Evolutionary conservation across 2,329 filamentous ascomycete species (phyloP).

Genomic region (Iodosphaeria phyllophila): DNA sequence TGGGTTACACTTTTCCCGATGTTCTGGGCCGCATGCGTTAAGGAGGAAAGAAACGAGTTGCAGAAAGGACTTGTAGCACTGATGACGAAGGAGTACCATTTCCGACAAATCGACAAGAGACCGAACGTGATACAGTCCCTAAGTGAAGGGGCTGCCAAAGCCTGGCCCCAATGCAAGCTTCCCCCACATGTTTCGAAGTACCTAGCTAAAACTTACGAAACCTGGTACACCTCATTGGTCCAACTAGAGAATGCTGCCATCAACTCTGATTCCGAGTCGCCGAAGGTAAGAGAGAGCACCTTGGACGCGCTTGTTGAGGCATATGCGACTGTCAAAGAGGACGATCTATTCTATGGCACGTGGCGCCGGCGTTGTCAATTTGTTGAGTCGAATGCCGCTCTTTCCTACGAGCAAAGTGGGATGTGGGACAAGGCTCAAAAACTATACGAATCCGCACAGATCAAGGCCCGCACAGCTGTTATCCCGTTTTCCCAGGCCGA

Average conservation of each 20-base stretch:
- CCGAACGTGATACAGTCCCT: conserved; percentile 92
- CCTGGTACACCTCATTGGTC: conserved; percentile 87
- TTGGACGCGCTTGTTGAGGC: conserved; percentile 89
- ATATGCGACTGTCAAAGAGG: conserved; percentile 78
- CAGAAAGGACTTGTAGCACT: conserved; percentile 82
- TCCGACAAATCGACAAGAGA: conserved; percentile 79
- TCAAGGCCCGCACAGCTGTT: conserved; percentile 91
- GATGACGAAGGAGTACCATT: conserved; percentile 89
- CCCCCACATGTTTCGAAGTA: conserved; percentile 95
- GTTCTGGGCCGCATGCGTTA: conserved; percentile 75
- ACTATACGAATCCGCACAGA: conserved; percentile 89
- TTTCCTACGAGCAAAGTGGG: conserved; percentile 96
- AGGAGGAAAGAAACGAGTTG: conserved; percentile 76
- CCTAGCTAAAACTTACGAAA: conserved; percentile 81
- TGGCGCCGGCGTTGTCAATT: conserved; percentile 93
- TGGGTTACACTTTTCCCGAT: conserved; percentile 88
- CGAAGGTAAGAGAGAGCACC: conserved; percentile 77
- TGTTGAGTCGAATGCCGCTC: conserved; percentile 87
- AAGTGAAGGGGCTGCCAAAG: conserved; percentile 69
- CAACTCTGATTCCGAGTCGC: conserved; percentile 66
- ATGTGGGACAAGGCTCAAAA: conserved; percentile 99
- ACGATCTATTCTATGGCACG: conserved; percentile 93
- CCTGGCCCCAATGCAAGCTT: conserved; percentile 75
- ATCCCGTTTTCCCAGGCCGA: conserved; percentile 90
- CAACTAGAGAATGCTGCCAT: conserved; percentile 83